Base-by-base conservation (phyloP, 148 eudicot genomes). In the Arctostaphylos glauca region DNA sequence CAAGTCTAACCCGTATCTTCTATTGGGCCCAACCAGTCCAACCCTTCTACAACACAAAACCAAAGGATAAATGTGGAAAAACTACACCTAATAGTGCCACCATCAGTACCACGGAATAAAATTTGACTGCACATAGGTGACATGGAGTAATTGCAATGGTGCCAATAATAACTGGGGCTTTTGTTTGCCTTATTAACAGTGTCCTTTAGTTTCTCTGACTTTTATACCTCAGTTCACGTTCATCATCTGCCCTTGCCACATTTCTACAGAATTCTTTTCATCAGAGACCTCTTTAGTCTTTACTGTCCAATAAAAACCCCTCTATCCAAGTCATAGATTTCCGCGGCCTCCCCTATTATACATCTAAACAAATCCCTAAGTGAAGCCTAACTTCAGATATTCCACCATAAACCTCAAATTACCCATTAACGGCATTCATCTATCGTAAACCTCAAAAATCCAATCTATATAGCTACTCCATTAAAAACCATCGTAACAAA, bases 351-450 rank as follows among this genome's bases (percentile, higher is more conserved):
- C 54, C 23, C 9, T 2, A 25, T 15, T 18, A 62, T 50, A 78
- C 13, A 56, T 19, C 9, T 58, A 44, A 59, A 60, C 72, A 46
- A 58, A 80, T 21, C 31, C 23, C 49, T 19, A 66, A 21, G 9
- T 70, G 19, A 41, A 54, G 13, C 9, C 44, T 38, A 18, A 80
- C 7, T 38, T 38, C 67, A 53, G 5, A 70, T 13, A 81, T 68
- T 48, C 38, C 48, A 46, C 76, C 12, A 6, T 9, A 25, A 81
- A 70, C 31, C 46, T 16, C 55, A 49, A 50, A 80, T 25, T 54
- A 54, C 43, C 47, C 49, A 52, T 18, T 55, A 68, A 81, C n/a
- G 10, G 66, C 77, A 67, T 5, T 67, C 82, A 49, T 50, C 59
- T 52, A 19, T 64, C 13, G 18, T 67, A 52, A 31, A 53, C 10